phyloP scores from a whole-genome alignment of 2,329 filamentous ascomycete genomes.

The Cordyceps cicadae region DNA sequence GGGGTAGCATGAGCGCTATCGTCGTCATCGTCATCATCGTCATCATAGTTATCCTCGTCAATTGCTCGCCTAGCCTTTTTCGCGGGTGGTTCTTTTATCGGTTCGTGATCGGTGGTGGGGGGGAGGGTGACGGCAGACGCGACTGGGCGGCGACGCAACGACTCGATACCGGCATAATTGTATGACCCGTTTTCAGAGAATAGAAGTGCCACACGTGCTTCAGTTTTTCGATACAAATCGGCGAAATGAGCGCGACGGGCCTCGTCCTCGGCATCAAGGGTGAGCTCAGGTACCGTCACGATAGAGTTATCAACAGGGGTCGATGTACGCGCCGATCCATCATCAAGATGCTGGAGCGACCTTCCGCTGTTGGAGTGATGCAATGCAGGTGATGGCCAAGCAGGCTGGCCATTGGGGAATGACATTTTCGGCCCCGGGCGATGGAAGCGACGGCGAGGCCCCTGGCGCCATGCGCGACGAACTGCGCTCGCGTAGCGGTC shows the following conservation, averaged over 20 bases:
- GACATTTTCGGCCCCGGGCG: constrained; percentile 52
- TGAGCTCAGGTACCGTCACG: constrained; percentile 53
- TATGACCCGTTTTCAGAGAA: constrained; percentile 54
- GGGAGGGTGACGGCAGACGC: constrained; percentile 37
- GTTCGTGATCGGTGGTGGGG: constrained; percentile 50
- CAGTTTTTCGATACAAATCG: constrained; percentile 67
- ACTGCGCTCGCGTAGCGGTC: constrained; percentile 44
- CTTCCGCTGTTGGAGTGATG: constrained; percentile 38
- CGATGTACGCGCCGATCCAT: constrained; percentile 44
- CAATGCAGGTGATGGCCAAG: constrained; percentile 54
- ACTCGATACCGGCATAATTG: constrained; percentile 44
- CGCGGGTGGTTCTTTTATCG: constrained; percentile 50
- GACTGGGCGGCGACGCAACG: constrained; percentile 37
- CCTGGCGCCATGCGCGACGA: constrained; percentile 48
- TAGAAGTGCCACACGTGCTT: constrained; percentile 68
- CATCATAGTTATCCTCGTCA: constrained; percentile 80
- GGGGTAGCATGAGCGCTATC: constrained; percentile 40
- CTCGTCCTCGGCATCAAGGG: constrained; percentile 56
- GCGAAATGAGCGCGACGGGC: constrained; percentile 65
- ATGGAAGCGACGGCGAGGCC: constrained; percentile 39
- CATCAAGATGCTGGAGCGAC: constrained; percentile 52
- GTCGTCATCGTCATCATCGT: constrained; percentile 69
- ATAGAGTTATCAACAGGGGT: constrained; percentile 42
- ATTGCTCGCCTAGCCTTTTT: constrained; percentile 73
- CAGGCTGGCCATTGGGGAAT: constrained; percentile 55